Evolutionary conservation across 495 filamentous ascomycete species (phyloP), one percentile per base, ranked within the genome.

Genomic region (Penicillium cataractarum): DNA sequence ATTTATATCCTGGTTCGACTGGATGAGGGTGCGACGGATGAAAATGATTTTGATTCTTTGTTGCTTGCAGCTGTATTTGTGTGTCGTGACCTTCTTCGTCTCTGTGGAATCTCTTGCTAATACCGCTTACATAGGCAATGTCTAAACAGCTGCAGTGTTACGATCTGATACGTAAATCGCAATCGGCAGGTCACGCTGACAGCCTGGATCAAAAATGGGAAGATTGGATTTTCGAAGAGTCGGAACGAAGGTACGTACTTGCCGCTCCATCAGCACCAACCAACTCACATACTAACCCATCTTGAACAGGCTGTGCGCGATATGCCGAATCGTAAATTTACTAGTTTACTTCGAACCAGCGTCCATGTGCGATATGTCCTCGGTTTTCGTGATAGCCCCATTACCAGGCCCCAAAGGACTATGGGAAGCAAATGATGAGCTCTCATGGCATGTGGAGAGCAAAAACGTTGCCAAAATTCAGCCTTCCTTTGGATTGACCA

Each of bases 171-270:
- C 46, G 46, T n/a, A 50, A 27, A 29, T 27, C 46, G 13, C 46
- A 50, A 29, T 5, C 29, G 7, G 10, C 26, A 17, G 6, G 13
- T 21, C 31, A 8, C 35, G 27, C 26, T 54, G 6, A 49, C 44
- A 50, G 52, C 33, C 65, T 63, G 26, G 61, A 73, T 24, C 44
- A 5, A 31, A 68, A 55, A 33, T 82, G 80, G 80, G 71, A 78
- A 63, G 67, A 78, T 22, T 83, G 80, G 80, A 67, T 81, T 19
- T 78, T 74, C 61, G 70, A 76, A 39, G 80, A 83, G 72, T 78
- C 74, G 40, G 67, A 58, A 57, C 65, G 71, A 71, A 74, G 74
- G 71, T 74, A 55, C 51, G 22, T 24, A 54, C 24, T 48, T 6
- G 7, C 2, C 46, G 4, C 3, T 6, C 46, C 17, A 4, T 31